Base-by-base conservation (phyloP, 2,329 filamentous ascomycete genomes). In the Setomelanomma holmii region DNA sequence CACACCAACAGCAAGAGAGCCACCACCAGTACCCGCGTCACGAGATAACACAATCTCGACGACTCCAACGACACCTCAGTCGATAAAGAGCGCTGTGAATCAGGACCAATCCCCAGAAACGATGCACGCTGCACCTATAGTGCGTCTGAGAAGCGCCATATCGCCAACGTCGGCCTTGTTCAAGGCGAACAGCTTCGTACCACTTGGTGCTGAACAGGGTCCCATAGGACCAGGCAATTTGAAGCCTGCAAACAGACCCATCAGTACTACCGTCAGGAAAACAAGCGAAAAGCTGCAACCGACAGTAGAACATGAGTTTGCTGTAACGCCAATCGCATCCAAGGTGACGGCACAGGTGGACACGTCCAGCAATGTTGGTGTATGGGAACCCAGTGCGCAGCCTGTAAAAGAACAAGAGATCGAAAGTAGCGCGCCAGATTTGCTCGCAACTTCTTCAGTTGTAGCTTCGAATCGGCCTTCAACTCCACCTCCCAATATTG, bases 121-220 rank as follows among this genome's bases (percentile, higher is more conserved):
- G 1, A 64, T 63, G 50, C 54, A 69, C 45, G 65, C 68, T 4
- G 53, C 67, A 27, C 63, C 65, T 5, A 71, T 73, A 6, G 68
- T 72, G 22, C 67, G 70, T n/a, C 52, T 74, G 14, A 56, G 60
- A 44, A 65, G 63, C 17, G 64, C 61, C 4, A 67, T 74, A 7
- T 74, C 71, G 20, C 72, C 72, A 23, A 72, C 72, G 14, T 69
- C 72, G 12, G 64, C 71, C 1, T 34, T 63, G n/a, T 73, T 72
- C 53, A 63, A 64, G 6, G 45, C 54, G 3, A 69, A 69, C 21
- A 60, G 48, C 30, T 73, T 69, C 17, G 53, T 73, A 12, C 70
- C 71, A 1, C 41, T 60, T 11, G 40, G 53, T 40, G 55, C 49
- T 16, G 65, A 67, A 47, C 56, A 63, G 30, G 66, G 66, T 10